Evolutionary conservation across 192 early-diverging fungal genomes (phyloP).

Genomic region (Diversispora epigaea): DNA sequence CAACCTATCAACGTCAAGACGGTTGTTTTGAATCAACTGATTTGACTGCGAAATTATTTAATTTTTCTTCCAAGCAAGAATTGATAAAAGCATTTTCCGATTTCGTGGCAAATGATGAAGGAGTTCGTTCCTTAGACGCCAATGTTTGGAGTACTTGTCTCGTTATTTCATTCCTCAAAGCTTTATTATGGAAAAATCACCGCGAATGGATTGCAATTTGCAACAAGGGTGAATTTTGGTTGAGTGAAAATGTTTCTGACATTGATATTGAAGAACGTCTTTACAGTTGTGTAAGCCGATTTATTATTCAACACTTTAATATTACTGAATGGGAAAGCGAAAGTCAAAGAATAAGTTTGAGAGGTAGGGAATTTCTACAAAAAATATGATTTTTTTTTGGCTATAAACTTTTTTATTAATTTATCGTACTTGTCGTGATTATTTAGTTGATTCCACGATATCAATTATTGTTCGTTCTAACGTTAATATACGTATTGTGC

Average conservation of each 20-base stretch:
- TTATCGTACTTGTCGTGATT: neutral
- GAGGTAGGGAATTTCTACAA: neutral
- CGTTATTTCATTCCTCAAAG: conserved; percentile 16
- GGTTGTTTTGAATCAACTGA: conserved; percentile 24
- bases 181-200: conserved; percentile 5
- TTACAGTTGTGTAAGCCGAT: neutral
- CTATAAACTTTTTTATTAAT: neutral
- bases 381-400: no score
- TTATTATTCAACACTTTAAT: conserved; percentile 22
- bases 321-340: conserved; percentile 14
- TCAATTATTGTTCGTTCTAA: conserved; percentile 12
- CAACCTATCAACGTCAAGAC: conserved; percentile 16
- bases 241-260: neutral
- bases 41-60: conserved; percentile 2
- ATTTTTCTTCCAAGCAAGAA: conserved; percentile 4
- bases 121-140: neutral
- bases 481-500: conserved; percentile 3
- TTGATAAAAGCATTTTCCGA: conserved; percentile 4
- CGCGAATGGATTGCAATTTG: conserved; percentile 4
- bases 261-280: conserved; percentile 17
- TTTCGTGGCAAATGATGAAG: neutral
- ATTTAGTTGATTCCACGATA: neutral
- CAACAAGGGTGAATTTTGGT: conserved; percentile 4
- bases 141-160: conserved; percentile 5
- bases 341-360: conserved; percentile 3